Conservation (phyloP, 257 asterid species). For the Capsicum pubescens region DNA sequence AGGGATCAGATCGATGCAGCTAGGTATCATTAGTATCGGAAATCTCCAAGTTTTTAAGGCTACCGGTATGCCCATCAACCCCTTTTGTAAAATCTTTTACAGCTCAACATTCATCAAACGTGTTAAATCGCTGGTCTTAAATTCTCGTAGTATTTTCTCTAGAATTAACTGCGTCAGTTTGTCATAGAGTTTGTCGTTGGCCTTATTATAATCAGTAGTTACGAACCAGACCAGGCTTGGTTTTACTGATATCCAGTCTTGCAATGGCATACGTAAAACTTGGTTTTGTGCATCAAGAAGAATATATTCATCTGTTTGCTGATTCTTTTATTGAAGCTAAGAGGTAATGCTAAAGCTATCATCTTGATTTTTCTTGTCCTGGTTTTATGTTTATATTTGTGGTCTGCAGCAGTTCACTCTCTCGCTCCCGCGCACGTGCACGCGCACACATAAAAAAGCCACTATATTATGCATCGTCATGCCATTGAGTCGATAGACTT, state of each 20-base stretch:
- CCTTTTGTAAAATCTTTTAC: conserved; percentile 24
- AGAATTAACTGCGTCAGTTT: conserved; percentile 6
- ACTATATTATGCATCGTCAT: background rate
- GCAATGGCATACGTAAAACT: background rate
- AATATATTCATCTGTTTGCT: background rate
- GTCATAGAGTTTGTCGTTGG: background rate
- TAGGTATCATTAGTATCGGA: conserved; percentile 31
- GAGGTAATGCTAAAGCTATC: background rate
- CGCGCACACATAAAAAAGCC: background rate
- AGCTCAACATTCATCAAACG: background rate
- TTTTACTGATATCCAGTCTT: background rate
- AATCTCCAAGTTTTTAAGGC: conserved; percentile 19
- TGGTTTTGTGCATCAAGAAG: background rate
- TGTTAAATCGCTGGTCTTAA: background rate
- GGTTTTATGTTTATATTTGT: background rate
- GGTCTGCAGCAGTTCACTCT: background rate
- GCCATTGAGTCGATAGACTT: too few species aligned
- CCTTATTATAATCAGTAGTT: background rate
- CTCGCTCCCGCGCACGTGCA: too few species aligned
- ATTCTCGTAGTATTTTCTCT: background rate
- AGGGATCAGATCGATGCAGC: conserved; percentile 35
- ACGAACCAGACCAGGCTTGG: background rate
- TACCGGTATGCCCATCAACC: background rate
- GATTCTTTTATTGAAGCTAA: background rate
- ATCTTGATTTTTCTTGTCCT: background rate